Percentiles rank a stretch among this genome's conserved stretches.
phyloP scores from a whole-genome alignment of 1,284 basidiomycete species.

The Omphalotus olearius region DNA sequence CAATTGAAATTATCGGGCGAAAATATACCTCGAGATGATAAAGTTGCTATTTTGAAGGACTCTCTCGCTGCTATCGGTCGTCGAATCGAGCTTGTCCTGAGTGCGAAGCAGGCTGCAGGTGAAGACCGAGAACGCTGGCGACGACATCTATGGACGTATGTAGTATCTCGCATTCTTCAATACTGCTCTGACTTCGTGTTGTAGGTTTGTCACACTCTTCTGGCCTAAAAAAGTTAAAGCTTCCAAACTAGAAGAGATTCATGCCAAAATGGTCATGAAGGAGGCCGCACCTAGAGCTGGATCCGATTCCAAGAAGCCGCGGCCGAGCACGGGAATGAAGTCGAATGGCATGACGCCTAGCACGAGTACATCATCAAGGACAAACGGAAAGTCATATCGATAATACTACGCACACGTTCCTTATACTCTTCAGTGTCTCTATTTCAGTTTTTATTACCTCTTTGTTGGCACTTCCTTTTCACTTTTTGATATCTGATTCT shows the following conservation, averaged over 20 bases:
- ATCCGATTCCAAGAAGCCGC: conserved; percentile 44
- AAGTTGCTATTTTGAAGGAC: conserved; percentile 93
- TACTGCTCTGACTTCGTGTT: conserved; percentile 13
- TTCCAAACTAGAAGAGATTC: conserved; percentile 86
- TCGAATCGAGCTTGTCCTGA: conserved; percentile 85
- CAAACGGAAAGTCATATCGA: conserved; percentile 50
- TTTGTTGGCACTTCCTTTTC: neutral
- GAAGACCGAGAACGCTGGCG: conserved; percentile 84
- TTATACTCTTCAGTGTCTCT: conserved; percentile 18
- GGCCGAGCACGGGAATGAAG: conserved; percentile 41
- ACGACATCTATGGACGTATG: conserved; percentile 91
- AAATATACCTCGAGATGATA: conserved; percentile 89
- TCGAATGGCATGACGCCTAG: conserved; percentile 35
- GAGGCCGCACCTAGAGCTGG: conserved; percentile 54
- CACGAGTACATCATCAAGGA: conserved; percentile 33
- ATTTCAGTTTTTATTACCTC: conserved; percentile 2
- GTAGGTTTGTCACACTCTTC: conserved; percentile 88
- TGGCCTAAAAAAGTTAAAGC: conserved; percentile 98
- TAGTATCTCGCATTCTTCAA: conserved; percentile 3
- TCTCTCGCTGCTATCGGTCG: conserved; percentile 92
- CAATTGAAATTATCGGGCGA: conserved; percentile 91
- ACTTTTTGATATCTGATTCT: neutral
- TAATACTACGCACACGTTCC: conserved; percentile 23
- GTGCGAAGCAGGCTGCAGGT: conserved; percentile 70
- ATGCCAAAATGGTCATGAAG: conserved; percentile 90